These are phyloP conservation scores for Sarcocystis neurona DNA, from an alignment of 169 alveolate genomes.

Conservation along the genomic window DNA sequence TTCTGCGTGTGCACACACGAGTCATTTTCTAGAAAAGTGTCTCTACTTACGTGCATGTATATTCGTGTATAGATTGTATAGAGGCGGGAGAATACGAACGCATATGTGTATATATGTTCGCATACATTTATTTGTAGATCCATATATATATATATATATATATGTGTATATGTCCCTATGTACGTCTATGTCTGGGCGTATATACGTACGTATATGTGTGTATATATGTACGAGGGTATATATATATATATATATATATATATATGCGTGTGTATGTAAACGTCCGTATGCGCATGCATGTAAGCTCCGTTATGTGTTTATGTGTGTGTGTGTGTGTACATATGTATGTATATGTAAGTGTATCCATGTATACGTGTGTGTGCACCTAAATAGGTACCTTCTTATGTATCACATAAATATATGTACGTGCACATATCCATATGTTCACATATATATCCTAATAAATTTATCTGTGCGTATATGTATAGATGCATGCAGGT, in stretches of 20 bases:
- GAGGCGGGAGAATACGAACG: not conserved
- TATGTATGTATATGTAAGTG: not conserved
- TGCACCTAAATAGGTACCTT: not conserved
- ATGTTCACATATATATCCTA: not conserved
- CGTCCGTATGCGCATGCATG: not conserved
- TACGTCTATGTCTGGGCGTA: not conserved
- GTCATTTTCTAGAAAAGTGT: not conserved
- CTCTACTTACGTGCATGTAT: not conserved
- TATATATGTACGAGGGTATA: not conserved
- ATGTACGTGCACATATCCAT: not conserved
- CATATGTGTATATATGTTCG: too few species aligned
- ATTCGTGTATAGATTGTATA: not conserved
- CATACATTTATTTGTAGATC: not conserved
- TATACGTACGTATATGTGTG: not conserved
- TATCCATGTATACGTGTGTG: not conserved
- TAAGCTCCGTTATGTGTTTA: too few species aligned
- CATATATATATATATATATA: not conserved
- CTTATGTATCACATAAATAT: not conserved
- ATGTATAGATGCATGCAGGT: not conserved
- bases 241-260: too few species aligned
- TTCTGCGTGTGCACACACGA: not conserved
- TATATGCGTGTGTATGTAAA: not conserved
- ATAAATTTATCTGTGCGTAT: not conserved
- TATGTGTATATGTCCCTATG: not conserved
- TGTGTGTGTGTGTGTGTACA: not conserved